A percentile compares a stretch with the other conserved stretches of the same genome.
These are phyloP conservation scores for Coffea humblotiana DNA, from an alignment of 305 asterid genomes.

Conservation along the genomic window DNA sequence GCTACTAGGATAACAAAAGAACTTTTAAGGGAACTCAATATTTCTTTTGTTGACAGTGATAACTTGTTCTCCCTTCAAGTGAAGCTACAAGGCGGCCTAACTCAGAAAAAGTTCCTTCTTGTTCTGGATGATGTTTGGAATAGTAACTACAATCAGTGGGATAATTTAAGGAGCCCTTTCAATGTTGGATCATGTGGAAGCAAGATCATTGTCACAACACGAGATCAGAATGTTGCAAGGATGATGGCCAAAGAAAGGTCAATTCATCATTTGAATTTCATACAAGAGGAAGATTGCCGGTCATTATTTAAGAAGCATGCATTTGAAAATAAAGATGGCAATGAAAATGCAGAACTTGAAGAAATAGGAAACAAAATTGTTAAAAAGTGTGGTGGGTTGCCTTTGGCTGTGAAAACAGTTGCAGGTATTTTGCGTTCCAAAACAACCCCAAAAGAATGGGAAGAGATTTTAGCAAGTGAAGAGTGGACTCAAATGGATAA, in stretches of 20 bases:
- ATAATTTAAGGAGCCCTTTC: constrained; percentile 37
- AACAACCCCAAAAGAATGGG: constrained; percentile 38
- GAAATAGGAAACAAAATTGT: constrained; percentile 29
- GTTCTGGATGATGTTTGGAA: neutral
- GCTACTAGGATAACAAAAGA: neutral
- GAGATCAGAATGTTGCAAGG: constrained; percentile 42
- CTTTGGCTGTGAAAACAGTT: constrained; percentile 15
- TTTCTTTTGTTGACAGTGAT: neutral
- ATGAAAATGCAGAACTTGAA: constrained; percentile 26
- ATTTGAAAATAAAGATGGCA: constrained; percentile 29
- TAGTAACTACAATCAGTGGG: constrained; percentile 48
- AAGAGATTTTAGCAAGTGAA: constrained; percentile 43
- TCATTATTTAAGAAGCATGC: constrained; percentile 47
- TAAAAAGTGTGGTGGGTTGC: constrained; percentile 62
- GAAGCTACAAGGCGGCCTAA: too few relatives aligned
- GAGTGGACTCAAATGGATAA: constrained; percentile 46
- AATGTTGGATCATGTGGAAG: constrained; percentile 49
- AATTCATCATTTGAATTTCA: constrained; percentile 41
- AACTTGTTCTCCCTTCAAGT: constrained; percentile 5
- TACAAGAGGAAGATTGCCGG: constrained; percentile 39
- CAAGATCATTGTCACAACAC: constrained; percentile 61
- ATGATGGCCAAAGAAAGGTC: constrained; percentile 43
- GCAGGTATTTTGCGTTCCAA: too few relatives aligned
- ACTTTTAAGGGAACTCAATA: neutral
- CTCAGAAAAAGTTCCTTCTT: too few relatives aligned